Evolutionary conservation across 352 stramenopile species (phyloP).

Genomic region (Pythium insidiosum): DNA sequence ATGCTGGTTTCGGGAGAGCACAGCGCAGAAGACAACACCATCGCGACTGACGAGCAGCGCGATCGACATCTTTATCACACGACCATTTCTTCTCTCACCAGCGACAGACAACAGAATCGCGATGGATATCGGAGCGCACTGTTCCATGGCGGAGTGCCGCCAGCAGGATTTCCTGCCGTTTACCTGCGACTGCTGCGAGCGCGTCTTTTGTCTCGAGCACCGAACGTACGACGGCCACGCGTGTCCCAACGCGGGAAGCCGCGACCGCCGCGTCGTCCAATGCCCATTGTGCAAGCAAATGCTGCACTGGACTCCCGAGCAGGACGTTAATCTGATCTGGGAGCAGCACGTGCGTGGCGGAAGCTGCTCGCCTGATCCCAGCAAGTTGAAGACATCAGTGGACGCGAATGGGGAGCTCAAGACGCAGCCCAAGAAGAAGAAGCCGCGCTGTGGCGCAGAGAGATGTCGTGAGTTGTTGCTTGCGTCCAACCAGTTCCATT

Average conservation of each 20-base stretch:
- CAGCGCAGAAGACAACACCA: constrained; percentile 2
- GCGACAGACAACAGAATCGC: too few species aligned
- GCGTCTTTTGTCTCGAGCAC: constrained; percentile 81
- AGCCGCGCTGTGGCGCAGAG: constrained; percentile 53
- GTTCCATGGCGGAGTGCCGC: constrained; percentile 47
- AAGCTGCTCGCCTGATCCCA: constrained; percentile 32
- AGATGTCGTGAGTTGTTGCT: constrained; percentile 54
- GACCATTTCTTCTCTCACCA: too few species aligned
- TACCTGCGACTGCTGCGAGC: constrained; percentile 73
- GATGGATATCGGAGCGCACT: constrained; percentile 75
- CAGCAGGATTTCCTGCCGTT: constrained; percentile 85
- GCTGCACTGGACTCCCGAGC: constrained; percentile 60
- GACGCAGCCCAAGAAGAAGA: constrained; percentile 53
- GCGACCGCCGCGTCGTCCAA: constrained; percentile 60
- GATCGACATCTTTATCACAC: too few species aligned
- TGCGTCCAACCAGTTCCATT: constrained; percentile 66
- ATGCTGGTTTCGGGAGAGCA: not conserved
- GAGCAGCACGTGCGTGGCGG: constrained; percentile 55
- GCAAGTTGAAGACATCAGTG: not conserved
- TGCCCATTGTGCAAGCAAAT: constrained; percentile 61
- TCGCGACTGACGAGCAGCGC: too few species aligned
- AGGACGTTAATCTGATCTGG: constrained; percentile 74
- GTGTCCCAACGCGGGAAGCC: constrained; percentile 51
- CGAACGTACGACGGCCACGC: constrained; percentile 70
- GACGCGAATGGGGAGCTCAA: constrained; percentile 10